These are phyloP conservation scores for Lasiodiplodia gonubiensis DNA, from an alignment of 2,329 filamentous ascomycete genomes.

Conservation along the genomic window DNA sequence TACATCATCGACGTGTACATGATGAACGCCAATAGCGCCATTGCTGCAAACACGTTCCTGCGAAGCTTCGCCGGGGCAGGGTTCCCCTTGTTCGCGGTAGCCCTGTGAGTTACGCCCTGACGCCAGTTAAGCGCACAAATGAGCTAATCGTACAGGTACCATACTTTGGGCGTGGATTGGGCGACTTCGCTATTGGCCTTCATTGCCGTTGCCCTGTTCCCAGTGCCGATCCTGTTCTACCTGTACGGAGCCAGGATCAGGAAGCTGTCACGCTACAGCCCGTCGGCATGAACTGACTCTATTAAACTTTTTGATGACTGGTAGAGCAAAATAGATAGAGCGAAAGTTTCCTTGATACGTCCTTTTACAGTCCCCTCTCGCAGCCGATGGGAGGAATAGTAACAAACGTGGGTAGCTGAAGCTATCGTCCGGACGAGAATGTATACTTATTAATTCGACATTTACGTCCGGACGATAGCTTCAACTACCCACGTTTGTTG, in stretches of 20 bases:
- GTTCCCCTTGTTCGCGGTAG: conserved; percentile 34
- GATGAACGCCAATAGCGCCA: conserved; percentile 41
- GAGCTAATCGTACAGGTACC: conserved; percentile 35
- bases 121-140: background rate
- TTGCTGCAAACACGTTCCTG: conserved; percentile 37
- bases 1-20: conserved; percentile 55
- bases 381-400: too few species aligned
- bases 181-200: conserved; percentile 43
- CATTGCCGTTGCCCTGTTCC: conserved; percentile 41
- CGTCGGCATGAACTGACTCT: background rate
- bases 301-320: background rate
- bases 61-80: conserved; percentile 33
- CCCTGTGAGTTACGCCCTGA: conserved; percentile 30
- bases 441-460: too few species aligned
- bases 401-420: too few species aligned
- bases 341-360: too few species aligned
- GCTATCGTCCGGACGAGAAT: too few species aligned
- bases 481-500: too few species aligned
- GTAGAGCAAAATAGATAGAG: background rate
- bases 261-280: conserved; percentile 27
- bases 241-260: conserved; percentile 43
- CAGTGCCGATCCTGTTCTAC: conserved; percentile 45
- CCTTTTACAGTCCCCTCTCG: too few species aligned
- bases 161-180: conserved; percentile 43
- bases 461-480: too few species aligned